A percentile compares a stretch with the other conserved stretches of the same genome.
Conservation (phyloP, 768 basidiomycete genomes). For the Hericium rajendrae region DNA sequence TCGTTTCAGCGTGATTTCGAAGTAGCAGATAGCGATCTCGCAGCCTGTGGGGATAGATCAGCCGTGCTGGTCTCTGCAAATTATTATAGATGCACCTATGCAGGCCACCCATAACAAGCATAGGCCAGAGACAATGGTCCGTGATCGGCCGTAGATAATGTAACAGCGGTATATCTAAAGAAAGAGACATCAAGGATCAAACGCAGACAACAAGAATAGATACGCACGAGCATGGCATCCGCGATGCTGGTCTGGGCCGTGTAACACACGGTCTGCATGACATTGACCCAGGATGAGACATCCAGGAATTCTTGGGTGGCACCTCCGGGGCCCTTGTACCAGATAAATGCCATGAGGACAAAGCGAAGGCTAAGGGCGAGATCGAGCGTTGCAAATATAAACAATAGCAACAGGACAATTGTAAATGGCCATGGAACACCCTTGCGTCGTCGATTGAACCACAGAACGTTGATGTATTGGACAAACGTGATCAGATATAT, state of each 20-base stretch:
- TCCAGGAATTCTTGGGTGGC: conserved; percentile 25
- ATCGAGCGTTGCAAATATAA: conserved; percentile 30
- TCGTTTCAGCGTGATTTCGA: neutral
- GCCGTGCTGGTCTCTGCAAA: no score
- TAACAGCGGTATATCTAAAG: conserved; percentile 18
- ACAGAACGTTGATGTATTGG: conserved; percentile 8
- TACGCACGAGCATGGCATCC: conserved; percentile 31
- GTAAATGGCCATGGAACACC: conserved; percentile 29
- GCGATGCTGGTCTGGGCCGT: conserved; percentile 34
- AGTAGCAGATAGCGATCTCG: conserved; percentile 4
- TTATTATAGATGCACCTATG: conserved; percentile 1
- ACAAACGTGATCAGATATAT: neutral
- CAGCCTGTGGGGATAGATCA: neutral
- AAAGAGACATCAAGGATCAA: neutral
- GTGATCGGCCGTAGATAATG: conserved; percentile 15
- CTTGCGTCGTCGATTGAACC: conserved; percentile 20
- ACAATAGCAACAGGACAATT: conserved; percentile 28
- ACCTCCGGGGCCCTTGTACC: conserved; percentile 20
- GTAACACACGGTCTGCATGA: conserved; percentile 33
- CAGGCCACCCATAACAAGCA: conserved; percentile 16
- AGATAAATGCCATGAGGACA: conserved; percentile 32
- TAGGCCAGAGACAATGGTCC: conserved; percentile 11
- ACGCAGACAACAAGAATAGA: no score
- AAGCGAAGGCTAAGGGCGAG: conserved; percentile 30
- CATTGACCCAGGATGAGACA: conserved; percentile 30